These are phyloP conservation scores for Orbilia ellipsospora DNA, from an alignment of 2,329 filamentous ascomycete species.

Conservation along the genomic window DNA sequence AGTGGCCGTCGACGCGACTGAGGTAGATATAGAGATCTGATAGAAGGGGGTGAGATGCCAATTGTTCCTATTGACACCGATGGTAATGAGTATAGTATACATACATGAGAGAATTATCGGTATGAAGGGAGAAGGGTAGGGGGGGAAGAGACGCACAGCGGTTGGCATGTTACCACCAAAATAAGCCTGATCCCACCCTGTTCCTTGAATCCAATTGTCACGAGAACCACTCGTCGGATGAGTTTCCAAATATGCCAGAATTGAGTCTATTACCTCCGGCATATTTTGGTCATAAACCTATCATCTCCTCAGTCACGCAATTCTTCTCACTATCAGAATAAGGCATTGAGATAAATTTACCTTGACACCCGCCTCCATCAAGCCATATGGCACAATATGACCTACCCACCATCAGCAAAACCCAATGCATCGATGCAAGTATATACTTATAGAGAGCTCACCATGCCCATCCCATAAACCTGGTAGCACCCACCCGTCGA, in stretches of 20 bases:
- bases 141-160: constrained; percentile 65
- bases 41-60: constrained; percentile 68
- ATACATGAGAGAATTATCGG: constrained; percentile 44
- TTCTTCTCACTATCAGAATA: constrained; percentile 59
- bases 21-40: constrained; percentile 74
- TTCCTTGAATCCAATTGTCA: constrained; percentile 73
- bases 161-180: constrained; percentile 73
- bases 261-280: constrained; percentile 66
- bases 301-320: constrained; percentile 57
- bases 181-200: constrained; percentile 77
- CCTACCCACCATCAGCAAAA: constrained; percentile 58
- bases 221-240: constrained; percentile 68
- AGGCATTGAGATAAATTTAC: constrained; percentile 64
- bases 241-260: constrained; percentile 67
- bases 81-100: not conserved
- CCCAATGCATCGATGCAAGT: no score
- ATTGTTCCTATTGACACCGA: constrained; percentile 64
- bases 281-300: constrained; percentile 18
- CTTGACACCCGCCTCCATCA: constrained; percentile 74
- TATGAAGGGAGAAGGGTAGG: no score
- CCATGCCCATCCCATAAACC: constrained; percentile 77
- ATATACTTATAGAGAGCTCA: not conserved
- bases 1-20: constrained; percentile 76
- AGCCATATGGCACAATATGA: constrained; percentile 74
- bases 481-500: constrained; percentile 67